Evolutionary conservation across 495 filamentous ascomycete species (phyloP).

Genomic region (Collariella sp.): DNA sequence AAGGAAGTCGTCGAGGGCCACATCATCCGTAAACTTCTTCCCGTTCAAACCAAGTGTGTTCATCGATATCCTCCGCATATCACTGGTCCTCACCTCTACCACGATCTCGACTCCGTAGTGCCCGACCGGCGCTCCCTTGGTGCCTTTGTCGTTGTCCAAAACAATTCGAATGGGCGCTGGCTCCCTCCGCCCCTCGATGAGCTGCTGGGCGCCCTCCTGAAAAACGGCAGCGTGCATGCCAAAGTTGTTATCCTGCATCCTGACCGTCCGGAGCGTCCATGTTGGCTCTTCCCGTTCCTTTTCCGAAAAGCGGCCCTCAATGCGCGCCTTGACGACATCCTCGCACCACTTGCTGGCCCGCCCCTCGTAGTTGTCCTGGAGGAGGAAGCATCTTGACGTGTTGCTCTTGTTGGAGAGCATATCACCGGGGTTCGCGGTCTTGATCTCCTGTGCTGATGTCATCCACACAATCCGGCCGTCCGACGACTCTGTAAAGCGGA

Average conservation of each 20-base stretch:
- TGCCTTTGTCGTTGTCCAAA: constrained; percentile 51
- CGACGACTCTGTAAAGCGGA: constrained; percentile 67
- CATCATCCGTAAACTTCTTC: constrained; percentile 54
- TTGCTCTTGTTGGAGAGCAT: constrained; percentile 42
- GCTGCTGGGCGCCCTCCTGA: constrained; percentile 52
- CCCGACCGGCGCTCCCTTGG: constrained; percentile 51
- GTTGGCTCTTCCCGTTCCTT: constrained; percentile 65
- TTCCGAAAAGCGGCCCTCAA: constrained; percentile 77
- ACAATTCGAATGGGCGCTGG: constrained; percentile 53
- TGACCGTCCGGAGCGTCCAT: constrained; percentile 67
- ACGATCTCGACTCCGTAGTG: constrained; percentile 61
- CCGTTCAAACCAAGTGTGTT: constrained; percentile 55
- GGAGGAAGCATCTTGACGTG: constrained; percentile 52
- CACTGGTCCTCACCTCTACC: constrained; percentile 41
- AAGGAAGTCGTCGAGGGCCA: constrained; percentile 58
- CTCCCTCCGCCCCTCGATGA: constrained; percentile 47
- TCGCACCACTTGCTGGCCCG: constrained; percentile 70
- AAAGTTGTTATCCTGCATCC: constrained; percentile 49
- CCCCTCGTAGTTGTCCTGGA: constrained; percentile 71
- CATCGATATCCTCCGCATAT: constrained; percentile 42
- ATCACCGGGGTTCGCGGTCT: constrained; percentile 37
- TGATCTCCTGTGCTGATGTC: constrained; percentile 50
- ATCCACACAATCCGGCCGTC: constrained; percentile 68
- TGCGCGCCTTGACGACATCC: constrained; percentile 75
- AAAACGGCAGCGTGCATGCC: constrained; percentile 67